Conservation (phyloP, 1,284 basidiomycete genomes). For the Schizopora paradoxa region DNA sequence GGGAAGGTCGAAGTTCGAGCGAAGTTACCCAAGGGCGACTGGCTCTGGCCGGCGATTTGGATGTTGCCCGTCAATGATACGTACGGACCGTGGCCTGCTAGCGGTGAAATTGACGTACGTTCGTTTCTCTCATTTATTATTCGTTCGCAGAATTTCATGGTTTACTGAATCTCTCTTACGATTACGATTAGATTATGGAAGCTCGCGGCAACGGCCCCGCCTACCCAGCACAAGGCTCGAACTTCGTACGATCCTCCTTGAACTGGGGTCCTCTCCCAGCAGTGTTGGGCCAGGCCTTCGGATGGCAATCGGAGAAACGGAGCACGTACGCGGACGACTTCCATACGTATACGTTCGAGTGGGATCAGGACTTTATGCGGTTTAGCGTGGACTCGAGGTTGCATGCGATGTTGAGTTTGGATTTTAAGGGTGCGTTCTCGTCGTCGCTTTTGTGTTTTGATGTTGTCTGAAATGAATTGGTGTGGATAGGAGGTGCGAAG, state of each 20-base stretch:
- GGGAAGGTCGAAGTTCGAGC: constrained; percentile 72
- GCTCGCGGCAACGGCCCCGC: constrained; percentile 19
- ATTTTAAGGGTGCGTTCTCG: constrained; percentile 32
- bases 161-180: neutral
- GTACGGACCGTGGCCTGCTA: constrained; percentile 74
- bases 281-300: constrained; percentile 32
- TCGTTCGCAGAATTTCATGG: neutral
- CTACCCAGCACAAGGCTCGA: constrained; percentile 23
- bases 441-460: no score
- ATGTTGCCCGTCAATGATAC: constrained; percentile 67
- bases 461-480: no score
- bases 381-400: constrained; percentile 13
- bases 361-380: constrained; percentile 36
- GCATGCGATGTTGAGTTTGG: constrained; percentile 24
- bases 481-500: no score
- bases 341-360: constrained; percentile 40
- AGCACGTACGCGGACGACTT: constrained; percentile 34
- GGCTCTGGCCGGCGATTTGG: constrained; percentile 86
- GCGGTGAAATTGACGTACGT: constrained; percentile 29
- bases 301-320: constrained; percentile 32
- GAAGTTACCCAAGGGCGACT: constrained; percentile 57
- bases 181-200: constrained; percentile 29
- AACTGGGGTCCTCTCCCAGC: constrained; percentile 35
- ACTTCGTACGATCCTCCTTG: constrained; percentile 32
- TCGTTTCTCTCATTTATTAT: neutral